These are phyloP conservation scores for Backusella mclennaniae DNA, from an alignment of 192 early-diverging fungal species.

Conservation along the genomic window DNA sequence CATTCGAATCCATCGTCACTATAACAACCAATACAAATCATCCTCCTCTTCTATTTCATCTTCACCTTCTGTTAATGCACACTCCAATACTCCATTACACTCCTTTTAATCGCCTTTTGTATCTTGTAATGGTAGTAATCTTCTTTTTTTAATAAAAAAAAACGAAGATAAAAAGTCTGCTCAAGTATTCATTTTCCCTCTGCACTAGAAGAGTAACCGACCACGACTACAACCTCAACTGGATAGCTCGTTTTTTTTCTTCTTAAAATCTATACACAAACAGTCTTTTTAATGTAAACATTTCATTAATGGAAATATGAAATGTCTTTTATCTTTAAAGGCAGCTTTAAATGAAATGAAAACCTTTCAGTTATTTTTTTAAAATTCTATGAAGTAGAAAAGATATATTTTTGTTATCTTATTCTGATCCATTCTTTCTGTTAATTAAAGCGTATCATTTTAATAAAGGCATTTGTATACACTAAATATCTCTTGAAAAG, in stretches of 20 bases:
- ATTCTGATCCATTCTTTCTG: neutral
- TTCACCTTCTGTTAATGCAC: neutral
- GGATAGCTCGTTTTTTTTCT: neutral
- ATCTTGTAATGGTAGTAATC: neutral
- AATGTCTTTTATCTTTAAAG: neutral
- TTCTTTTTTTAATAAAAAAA: neutral
- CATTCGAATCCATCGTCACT: constrained; percentile 55
- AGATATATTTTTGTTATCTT: too few species aligned
- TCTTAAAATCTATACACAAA: neutral
- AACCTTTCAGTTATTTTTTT: neutral
- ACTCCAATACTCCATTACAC: neutral
- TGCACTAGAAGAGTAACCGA: neutral
- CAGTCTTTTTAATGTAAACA: neutral
- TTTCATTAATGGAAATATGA: neutral
- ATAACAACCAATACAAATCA: constrained; percentile 8
- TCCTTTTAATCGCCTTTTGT: neutral
- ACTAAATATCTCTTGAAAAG: neutral
- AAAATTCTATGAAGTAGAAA: neutral
- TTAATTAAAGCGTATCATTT: neutral
- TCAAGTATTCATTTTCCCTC: neutral
- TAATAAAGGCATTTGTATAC: neutral
- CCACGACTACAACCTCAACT: neutral
- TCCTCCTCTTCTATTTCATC: neutral
- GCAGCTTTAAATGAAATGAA: neutral
- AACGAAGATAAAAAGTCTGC: neutral